phyloP scores from a whole-genome alignment of 106 monocot genomes.

The Allium fistulosum region DNA sequence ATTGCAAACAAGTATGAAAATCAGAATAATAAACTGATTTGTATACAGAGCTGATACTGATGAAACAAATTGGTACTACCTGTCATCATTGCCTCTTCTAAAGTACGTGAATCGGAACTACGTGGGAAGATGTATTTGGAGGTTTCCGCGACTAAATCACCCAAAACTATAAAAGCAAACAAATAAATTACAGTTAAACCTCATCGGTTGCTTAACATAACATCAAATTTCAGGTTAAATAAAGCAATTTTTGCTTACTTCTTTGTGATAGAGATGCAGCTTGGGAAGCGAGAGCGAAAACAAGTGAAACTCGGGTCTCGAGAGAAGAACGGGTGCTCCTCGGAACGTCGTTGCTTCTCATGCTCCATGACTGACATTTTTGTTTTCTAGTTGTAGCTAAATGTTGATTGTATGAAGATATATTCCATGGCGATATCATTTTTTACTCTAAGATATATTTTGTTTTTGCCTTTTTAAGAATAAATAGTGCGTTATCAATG shows the following conservation, averaged over 20 bases:
- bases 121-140: conserved; percentile 52
- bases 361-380: conserved; percentile 1
- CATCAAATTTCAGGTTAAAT: no score
- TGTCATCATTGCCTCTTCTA: conserved; percentile 75
- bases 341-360: conserved; percentile 4
- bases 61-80: conserved; percentile 16
- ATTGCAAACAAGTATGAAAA: no score
- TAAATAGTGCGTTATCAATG: background rate
- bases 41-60: no score
- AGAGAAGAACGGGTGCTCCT: conserved; percentile 14
- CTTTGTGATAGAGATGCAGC: conserved; percentile 39
- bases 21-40: no score
- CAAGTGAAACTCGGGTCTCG: conserved; percentile 67
- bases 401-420: background rate
- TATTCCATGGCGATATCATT: conserved; percentile 6
- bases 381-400: background rate
- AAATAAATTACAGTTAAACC: background rate
- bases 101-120: conserved; percentile 41
- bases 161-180: conserved; percentile 26
- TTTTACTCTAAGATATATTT: background rate
- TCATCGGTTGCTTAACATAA: no score
- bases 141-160: conserved; percentile 36
- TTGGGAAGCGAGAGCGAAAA: conserved; percentile 56
- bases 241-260: conserved; percentile 10
- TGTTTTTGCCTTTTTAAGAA: background rate